These are phyloP conservation scores for Penicillium concentricum DNA, from an alignment of 2,329 filamentous ascomycete species.

Conservation along the genomic window DNA sequence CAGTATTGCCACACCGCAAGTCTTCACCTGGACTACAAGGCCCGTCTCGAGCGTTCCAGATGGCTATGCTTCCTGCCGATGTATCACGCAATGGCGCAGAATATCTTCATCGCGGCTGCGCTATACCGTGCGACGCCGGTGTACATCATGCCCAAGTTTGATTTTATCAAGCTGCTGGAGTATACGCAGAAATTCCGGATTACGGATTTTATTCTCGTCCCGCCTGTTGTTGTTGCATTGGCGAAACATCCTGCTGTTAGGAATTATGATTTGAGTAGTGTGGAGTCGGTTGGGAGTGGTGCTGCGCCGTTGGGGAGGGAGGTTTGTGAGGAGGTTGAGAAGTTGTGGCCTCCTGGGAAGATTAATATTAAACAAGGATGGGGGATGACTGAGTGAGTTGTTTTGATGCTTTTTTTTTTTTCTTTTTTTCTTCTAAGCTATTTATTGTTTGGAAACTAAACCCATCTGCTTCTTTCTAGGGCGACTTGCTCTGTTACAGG, in stretches of 20 bases:
- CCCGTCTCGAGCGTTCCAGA: slow-evolving; percentile 42
- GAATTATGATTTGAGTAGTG: slow-evolving; percentile 66
- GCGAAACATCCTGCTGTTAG: slow-evolving; percentile 67
- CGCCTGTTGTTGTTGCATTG: slow-evolving; percentile 71
- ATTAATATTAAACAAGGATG: slow-evolving; percentile 69
- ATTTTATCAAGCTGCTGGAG: slow-evolving; percentile 69
- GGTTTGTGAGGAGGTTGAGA: slow-evolving; percentile 58
- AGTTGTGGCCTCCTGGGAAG: slow-evolving; percentile 51
- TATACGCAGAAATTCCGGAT: slow-evolving; percentile 68
- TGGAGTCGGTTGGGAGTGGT: slow-evolving; percentile 61
- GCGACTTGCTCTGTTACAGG: slow-evolving; percentile 67
- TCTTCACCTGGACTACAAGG: slow-evolving; percentile 51
- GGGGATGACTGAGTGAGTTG: slow-evolving; percentile 76
- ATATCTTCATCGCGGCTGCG: slow-evolving; percentile 63
- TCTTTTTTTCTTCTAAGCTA: not conserved
- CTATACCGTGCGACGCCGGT: slow-evolving; percentile 56
- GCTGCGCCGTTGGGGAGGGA: slow-evolving; percentile 65
- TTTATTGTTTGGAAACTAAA: slow-evolving; percentile 4
- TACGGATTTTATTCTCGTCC: slow-evolving; percentile 65
- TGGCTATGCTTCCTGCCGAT: slow-evolving; percentile 71
- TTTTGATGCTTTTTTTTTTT: slow-evolving; percentile 29
- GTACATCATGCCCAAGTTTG: slow-evolving; percentile 77
- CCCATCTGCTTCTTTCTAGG: slow-evolving; percentile 24
- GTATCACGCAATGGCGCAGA: slow-evolving; percentile 73
- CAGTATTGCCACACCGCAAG: slow-evolving; percentile 55